Evolutionary conservation across 2,329 filamentous ascomycete species (phyloP).

Genomic region (Ophiostoma montium): DNA sequence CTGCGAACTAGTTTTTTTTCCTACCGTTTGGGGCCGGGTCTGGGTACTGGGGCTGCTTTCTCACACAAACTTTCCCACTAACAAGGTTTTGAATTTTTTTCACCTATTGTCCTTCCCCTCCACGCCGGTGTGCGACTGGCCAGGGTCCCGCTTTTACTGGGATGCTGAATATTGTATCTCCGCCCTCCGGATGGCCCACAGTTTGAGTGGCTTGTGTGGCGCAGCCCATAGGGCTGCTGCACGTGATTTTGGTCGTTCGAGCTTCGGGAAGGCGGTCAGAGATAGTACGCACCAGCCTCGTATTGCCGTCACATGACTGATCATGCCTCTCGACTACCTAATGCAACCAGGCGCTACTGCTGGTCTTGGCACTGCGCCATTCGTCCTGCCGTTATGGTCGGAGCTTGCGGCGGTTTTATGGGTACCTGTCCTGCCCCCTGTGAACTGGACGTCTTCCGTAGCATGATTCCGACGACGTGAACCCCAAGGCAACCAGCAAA

Average conservation of each 20-base stretch:
- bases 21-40: conserved; percentile 1
- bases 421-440: conserved; percentile 1
- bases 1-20: conserved; percentile 8
- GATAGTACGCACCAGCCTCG: not conserved
- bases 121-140: not conserved
- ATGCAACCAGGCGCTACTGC: conserved; percentile 2
- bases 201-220: not conserved
- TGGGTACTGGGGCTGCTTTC: conserved; percentile 1
- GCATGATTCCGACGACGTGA: not conserved
- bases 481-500: not conserved
- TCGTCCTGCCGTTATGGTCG: conserved; percentile 3
- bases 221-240: not conserved
- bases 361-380: conserved; percentile 2
- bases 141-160: not conserved
- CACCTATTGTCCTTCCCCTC: not conserved
- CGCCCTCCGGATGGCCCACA: not conserved
- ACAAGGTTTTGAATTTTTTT: conserved; percentile 10
- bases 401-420: conserved; percentile 5
- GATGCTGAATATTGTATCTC: conserved; percentile 1
- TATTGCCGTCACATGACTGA: conserved; percentile 4
- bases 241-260: not conserved
- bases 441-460: not conserved
- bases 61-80: conserved; percentile 9
- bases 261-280: not conserved
- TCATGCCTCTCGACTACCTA: not conserved